Base-by-base conservation (phyloP, 768 basidiomycete genomes). In the Tricholoma terreum region DNA sequence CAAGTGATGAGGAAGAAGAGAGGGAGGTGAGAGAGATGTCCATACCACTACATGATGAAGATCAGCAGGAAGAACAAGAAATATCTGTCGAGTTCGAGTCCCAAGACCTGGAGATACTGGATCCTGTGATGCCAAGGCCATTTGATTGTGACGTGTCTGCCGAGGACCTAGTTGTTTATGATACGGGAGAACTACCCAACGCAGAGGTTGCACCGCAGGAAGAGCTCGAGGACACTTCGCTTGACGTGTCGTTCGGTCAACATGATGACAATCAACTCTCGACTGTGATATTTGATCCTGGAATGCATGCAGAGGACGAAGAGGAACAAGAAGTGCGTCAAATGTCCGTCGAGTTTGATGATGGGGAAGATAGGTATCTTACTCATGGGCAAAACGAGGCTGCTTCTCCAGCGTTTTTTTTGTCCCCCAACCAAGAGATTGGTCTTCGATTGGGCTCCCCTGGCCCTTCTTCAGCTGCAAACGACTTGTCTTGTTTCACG, bases 11-110 rank as follows among this genome's bases (percentile, higher is more conserved):
- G 15, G 60, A 57, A 33, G 69, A 71, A 40, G 69, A 66, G 36
- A 31, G 35, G 27, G 71, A 74, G 52, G 69, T 70, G 42, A 57
- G 59, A 35, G 60, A 58, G 46, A 69, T 69, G 61, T 66, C 66
- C 10, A 59, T 67, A 5, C 63, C 68, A 15, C 66, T 62, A 14
- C 64, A 69, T 27, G 66, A 63, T 10, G 35, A 67, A 45, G 60
- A 62, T 24, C 64, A 71, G 45, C 21, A 14, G 22, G 71, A 70
- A 52, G 64, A 65, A 35, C 58, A 58, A 2, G 60, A 69, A 52
- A 62, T 65, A 55, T 62, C 67, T 43, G 46, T 63, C 11, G 61
- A 62, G 49, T 52, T 60, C 17, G 61, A 63, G 27, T 19, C 48
- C 35, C 43, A 42, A 9, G 40, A n/a, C 7, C 17, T 31, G 22